phyloP scores from a whole-genome alignment of 345 rosid species.

The Diplotaxis tenuifolia region DNA sequence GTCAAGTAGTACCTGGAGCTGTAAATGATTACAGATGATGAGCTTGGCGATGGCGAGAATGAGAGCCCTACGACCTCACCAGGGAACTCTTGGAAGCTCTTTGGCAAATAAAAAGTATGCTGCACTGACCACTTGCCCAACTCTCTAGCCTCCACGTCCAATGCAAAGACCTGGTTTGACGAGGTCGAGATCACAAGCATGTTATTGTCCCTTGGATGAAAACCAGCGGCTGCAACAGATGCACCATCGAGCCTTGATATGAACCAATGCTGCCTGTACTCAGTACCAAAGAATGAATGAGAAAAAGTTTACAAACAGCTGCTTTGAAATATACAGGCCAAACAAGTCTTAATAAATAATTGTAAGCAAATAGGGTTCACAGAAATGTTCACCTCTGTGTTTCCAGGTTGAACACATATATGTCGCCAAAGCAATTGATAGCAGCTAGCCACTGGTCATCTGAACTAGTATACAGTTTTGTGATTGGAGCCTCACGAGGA shows the following conservation, averaged over 20 bases:
- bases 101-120: constrained; percentile 57
- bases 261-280: constrained; percentile 94
- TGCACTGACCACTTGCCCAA: constrained; percentile 75
- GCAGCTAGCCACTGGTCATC: constrained; percentile 95
- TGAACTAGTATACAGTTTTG: constrained; percentile 75
- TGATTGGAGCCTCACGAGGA: constrained; percentile 73
- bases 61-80: constrained; percentile 93
- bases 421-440: constrained; percentile 87
- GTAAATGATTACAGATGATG: constrained; percentile 64
- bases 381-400: constrained; percentile 53
- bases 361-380: background rate
- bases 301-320: background rate
- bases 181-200: constrained; percentile 75
- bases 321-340: constrained; percentile 6
- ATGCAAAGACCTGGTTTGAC: constrained; percentile 73
- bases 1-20: constrained; percentile 67
- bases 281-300: constrained; percentile 3
- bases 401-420: constrained; percentile 73
- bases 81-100: constrained; percentile 80
- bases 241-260: constrained; percentile 88
- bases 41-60: constrained; percentile 61
- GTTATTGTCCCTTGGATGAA: constrained; percentile 66
- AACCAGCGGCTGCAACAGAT: constrained; percentile 91
- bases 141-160: constrained; percentile 85
- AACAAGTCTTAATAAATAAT: background rate